These are phyloP conservation scores for Linum trigynum DNA, from an alignment of 345 rosid species.

Conservation along the genomic window DNA sequence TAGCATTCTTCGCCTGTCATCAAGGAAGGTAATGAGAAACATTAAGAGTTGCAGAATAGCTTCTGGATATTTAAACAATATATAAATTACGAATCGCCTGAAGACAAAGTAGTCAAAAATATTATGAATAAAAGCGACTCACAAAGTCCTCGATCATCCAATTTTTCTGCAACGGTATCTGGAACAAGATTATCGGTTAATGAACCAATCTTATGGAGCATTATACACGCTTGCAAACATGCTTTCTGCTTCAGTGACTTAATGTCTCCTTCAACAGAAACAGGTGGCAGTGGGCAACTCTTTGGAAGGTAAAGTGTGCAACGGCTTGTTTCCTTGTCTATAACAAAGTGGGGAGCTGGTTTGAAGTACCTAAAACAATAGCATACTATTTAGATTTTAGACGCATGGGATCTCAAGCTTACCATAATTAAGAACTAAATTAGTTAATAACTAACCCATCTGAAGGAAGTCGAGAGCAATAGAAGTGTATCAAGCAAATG, in stretches of 20 bases:
- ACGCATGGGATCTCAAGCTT: neutral
- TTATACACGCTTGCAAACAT: slow-evolving; percentile 79
- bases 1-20: slow-evolving; percentile 33
- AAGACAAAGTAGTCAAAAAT: neutral
- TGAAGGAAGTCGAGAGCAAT: slow-evolving; percentile 85
- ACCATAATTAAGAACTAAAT: neutral
- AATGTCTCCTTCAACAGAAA: slow-evolving; percentile 31
- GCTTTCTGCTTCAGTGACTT: slow-evolving; percentile 48
- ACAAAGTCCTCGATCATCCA: slow-evolving; percentile 32
- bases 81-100: neutral
- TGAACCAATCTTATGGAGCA: slow-evolving; percentile 58
- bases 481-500: slow-evolving; percentile 51
- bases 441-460: slow-evolving; percentile 48
- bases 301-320: slow-evolving; percentile 64
- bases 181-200: slow-evolving; percentile 80
- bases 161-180: slow-evolving; percentile 52
- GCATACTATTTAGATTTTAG: neutral
- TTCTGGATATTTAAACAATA: neutral
- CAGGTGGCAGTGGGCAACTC: slow-evolving; percentile 46
- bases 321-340: slow-evolving; percentile 31
- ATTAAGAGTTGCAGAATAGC: neutral
- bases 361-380: slow-evolving; percentile 53
- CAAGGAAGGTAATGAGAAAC: neutral
- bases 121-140: neutral
- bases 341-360: slow-evolving; percentile 52